Evolutionary conservation across 78 protist genomes (phyloP).

Genomic region (Guillardia theta): DNA sequence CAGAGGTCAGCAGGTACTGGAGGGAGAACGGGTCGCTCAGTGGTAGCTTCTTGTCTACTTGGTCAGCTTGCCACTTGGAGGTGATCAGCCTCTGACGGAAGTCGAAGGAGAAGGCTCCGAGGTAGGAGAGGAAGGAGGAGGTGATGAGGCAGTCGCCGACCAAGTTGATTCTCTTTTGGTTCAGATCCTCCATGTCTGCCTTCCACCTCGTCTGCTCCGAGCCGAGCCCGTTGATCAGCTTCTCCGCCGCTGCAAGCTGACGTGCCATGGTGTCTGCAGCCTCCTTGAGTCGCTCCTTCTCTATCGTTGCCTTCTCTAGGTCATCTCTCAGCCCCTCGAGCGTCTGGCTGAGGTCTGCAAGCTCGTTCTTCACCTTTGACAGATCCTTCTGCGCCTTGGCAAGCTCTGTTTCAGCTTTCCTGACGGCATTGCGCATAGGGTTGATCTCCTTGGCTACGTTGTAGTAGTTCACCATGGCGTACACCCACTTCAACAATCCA

Average conservation of each 20-base stretch:
- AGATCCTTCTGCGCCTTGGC: background rate
- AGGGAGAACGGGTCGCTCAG: slow-evolving; percentile 54
- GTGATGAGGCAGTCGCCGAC: slow-evolving; percentile 73
- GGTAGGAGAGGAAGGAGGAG: slow-evolving; percentile 75
- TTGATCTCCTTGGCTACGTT: slow-evolving; percentile 61
- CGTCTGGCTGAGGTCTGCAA: slow-evolving; percentile 57
- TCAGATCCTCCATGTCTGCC: slow-evolving; percentile 24
- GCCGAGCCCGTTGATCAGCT: slow-evolving; percentile 75
- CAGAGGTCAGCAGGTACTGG: slow-evolving; percentile 63
- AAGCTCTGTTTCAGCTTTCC: slow-evolving; percentile 22
- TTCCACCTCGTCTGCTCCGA: slow-evolving; percentile 82
- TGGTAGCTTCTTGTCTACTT: slow-evolving; percentile 55
- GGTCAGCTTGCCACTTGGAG: slow-evolving; percentile 44
- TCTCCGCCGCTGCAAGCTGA: slow-evolving; percentile 58
- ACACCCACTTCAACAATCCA: slow-evolving; percentile 65
- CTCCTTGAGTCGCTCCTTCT: background rate
- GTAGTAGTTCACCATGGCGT: slow-evolving; percentile 73
- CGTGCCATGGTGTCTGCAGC: background rate
- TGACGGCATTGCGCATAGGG: slow-evolving; percentile 67
- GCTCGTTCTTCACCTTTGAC: slow-evolving; percentile 47
- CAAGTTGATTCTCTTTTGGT: background rate
- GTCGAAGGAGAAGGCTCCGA: slow-evolving; percentile 72
- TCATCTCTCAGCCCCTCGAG: slow-evolving; percentile 29
- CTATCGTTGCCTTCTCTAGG: background rate
- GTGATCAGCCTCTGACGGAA: slow-evolving; percentile 48